phyloP scores from a whole-genome alignment of 2,329 filamentous ascomycete genomes.

The Colletotrichum magnum region DNA sequence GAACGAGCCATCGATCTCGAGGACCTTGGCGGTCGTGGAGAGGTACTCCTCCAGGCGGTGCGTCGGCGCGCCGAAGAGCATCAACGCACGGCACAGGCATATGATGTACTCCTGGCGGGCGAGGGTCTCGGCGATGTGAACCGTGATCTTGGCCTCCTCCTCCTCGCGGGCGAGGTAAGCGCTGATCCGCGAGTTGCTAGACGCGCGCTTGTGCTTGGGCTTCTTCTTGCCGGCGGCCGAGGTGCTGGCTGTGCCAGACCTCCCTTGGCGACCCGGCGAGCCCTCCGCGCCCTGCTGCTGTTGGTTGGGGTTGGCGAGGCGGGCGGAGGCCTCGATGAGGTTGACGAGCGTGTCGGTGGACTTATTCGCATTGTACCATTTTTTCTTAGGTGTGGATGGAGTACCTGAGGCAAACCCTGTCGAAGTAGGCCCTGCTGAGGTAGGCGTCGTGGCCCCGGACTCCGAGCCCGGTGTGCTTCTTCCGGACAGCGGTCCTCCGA shows the following conservation, averaged over 20 bases:
- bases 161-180: slow-evolving; percentile 60
- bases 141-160: slow-evolving; percentile 56
- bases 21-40: slow-evolving; percentile 84
- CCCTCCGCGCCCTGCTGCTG: slow-evolving; percentile 41
- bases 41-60: slow-evolving; percentile 93
- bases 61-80: slow-evolving; percentile 90
- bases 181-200: slow-evolving; percentile 54
- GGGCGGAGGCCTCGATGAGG: slow-evolving; percentile 62
- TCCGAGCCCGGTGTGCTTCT: slow-evolving; percentile 47
- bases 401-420: slow-evolving; percentile 55
- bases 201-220: slow-evolving; percentile 52
- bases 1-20: slow-evolving; percentile 90
- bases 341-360: slow-evolving; percentile 63
- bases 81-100: slow-evolving; percentile 85
- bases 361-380: slow-evolving; percentile 64
- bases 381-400: slow-evolving; percentile 47
- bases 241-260: not conserved
- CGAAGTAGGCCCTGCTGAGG: slow-evolving; percentile 54
- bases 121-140: slow-evolving; percentile 76
- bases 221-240: slow-evolving; percentile 48
- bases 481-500: slow-evolving; percentile 55
- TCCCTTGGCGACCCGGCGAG: slow-evolving; percentile 34
- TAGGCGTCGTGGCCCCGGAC: slow-evolving; percentile 51
- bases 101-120: slow-evolving; percentile 86
- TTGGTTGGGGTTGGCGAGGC: slow-evolving; percentile 54